Evolutionary conservation across 139 green algal genomes (phyloP), one percentile per base, ranked within the genome.

Genomic region (Micractinium sp.): DNA sequence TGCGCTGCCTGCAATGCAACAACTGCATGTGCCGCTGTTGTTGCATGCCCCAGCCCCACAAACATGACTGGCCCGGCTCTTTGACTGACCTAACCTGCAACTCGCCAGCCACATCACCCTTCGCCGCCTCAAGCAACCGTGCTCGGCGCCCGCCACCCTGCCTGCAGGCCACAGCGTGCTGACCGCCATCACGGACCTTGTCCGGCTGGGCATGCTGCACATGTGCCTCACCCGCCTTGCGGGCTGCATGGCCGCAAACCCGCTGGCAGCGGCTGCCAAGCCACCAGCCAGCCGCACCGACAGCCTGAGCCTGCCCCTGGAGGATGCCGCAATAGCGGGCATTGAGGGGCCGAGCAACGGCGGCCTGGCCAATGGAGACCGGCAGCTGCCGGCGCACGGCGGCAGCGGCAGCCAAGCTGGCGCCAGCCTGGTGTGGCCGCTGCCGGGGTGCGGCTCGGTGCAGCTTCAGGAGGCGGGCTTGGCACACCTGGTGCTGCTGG

Each of bases 131-230:
- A 20, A 9, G 25, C 36, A 33, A 12, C 38, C 14, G 16, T n/a
- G 38, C 35, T 38, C 16, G 36, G 33, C 53, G 63, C 75, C 19
- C 35, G 63, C 63, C 60, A 16, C 33, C 60, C 27, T 31, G 7
- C n/a, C 39, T 67, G 82, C 83, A 87, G 83, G 83, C 71, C 38
- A 87, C 83, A 81, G 83, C 41, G 67, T 81, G 83, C 83, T 87
- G 38, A 80, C 83, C 4, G 67, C 36, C 29, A 75, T 87, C 67
- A 81, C 38, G 4, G 83, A 87, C 67, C 22, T 87, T 9, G 83
- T 63, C 36, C 83, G 83, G 3, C 33, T 80, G 38, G 83, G 67
- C 27, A 66, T 87, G 83, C 29, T 81, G 63, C 83, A 87, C 67
- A 4, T 87, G 29, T 69, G 83, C 83, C 83, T 87, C 15, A 67